phyloP scores from a whole-genome alignment of 2,329 filamentous ascomycete genomes.

The Mycosphaerella sp. region DNA sequence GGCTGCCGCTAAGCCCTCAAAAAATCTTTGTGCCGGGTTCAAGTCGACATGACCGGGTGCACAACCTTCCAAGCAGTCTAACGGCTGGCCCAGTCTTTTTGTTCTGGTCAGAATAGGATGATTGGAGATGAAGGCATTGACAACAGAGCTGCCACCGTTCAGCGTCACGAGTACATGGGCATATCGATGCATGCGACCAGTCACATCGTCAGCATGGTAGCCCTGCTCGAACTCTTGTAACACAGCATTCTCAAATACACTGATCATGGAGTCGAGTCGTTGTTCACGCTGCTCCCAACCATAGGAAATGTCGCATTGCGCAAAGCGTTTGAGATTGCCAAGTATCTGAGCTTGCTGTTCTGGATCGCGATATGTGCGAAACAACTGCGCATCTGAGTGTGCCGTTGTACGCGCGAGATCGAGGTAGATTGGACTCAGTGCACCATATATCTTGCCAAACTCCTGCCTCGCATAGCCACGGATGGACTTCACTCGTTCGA shows the following conservation, averaged over 20 bases:
- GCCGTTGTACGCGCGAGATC: conserved; percentile 67
- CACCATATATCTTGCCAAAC: conserved; percentile 85
- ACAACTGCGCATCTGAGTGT: conserved; percentile 75
- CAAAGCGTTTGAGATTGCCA: conserved; percentile 69
- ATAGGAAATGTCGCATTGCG: conserved; percentile 70
- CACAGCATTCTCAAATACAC: conserved; percentile 84
- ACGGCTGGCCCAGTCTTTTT: conserved; percentile 63
- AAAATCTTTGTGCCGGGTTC: conserved; percentile 74
- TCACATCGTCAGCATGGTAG: conserved; percentile 80
- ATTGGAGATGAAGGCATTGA: conserved; percentile 79
- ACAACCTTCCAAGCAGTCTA: conserved; percentile 72
- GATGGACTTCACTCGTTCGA: conserved; percentile 67
- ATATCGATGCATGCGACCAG: conserved; percentile 82
- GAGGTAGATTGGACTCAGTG: conserved; percentile 79
- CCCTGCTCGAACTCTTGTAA: conserved; percentile 88
- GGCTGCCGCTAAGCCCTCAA: conserved; percentile 64
- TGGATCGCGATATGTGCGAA: conserved; percentile 78
- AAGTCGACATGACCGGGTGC: conserved; percentile 63
- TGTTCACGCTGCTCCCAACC: conserved; percentile 67
- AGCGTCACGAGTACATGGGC: conserved; percentile 76
- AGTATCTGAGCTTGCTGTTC: conserved; percentile 88
- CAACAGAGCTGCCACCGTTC: conserved; percentile 69
- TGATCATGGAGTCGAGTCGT: conserved; percentile 65
- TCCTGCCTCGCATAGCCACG: conserved; percentile 81
- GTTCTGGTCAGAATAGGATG: conserved; percentile 75